These are phyloP conservation scores for Dothistroma pini DNA, from an alignment of 2,329 filamentous ascomycete genomes.

Conservation along the genomic window DNA sequence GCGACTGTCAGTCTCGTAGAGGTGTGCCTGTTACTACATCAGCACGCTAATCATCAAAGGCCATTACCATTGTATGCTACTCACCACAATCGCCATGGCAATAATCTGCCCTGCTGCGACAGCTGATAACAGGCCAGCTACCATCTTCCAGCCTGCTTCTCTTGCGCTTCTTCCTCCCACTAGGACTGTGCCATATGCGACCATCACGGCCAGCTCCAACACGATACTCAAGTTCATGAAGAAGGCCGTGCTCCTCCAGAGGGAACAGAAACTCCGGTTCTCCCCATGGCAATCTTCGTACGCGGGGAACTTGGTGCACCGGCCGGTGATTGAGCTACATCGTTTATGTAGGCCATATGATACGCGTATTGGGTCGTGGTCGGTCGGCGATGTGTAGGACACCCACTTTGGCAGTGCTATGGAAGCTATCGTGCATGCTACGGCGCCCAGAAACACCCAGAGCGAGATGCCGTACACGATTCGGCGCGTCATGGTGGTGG, in stretches of 20 bases:
- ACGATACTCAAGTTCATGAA: constrained; percentile 80
- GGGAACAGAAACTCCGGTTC: constrained; percentile 76
- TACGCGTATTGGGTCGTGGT: constrained; percentile 54
- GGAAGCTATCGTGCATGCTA: constrained; percentile 65
- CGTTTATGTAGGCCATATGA: constrained; percentile 74
- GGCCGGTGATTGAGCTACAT: constrained; percentile 66
- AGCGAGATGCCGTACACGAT: constrained; percentile 49
- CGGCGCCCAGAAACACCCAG: constrained; percentile 53
- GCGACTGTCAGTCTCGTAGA: constrained; percentile 77
- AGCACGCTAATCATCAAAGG: background rate
- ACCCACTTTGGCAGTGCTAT: constrained; percentile 71
- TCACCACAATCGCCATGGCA: constrained; percentile 79
- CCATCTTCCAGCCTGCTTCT: constrained; percentile 76
- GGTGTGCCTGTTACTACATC: constrained; percentile 22
- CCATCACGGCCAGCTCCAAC: constrained; percentile 74
- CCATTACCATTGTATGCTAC: constrained; percentile 31
- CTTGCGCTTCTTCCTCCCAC: constrained; percentile 74
- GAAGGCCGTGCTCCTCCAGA: constrained; percentile 88
- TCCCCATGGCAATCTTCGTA: constrained; percentile 63
- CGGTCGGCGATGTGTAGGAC: constrained; percentile 42
- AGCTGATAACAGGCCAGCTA: constrained; percentile 62
- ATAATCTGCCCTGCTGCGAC: constrained; percentile 67
- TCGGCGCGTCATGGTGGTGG: constrained; percentile 44
- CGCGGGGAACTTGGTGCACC: constrained; percentile 65
- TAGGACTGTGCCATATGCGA: constrained; percentile 74